Conservation (phyloP, 1,284 basidiomycete genomes). For the Ustilago curta region DNA sequence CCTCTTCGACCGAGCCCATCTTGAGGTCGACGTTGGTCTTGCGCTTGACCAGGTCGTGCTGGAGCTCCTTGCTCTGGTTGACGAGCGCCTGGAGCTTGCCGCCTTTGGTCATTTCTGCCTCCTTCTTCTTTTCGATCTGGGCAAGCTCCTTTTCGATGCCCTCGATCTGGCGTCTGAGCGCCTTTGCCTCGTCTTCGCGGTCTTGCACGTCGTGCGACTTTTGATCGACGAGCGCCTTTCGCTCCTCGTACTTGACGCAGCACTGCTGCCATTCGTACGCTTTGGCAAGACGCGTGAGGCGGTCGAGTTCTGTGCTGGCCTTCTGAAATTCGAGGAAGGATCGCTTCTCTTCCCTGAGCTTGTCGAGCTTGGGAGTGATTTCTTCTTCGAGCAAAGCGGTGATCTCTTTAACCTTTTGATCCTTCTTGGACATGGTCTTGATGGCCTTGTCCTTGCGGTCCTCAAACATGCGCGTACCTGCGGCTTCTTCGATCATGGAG, state of each 20-base stretch:
- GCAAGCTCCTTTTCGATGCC: conserved; percentile 72
- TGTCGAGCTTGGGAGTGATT: conserved; percentile 93
- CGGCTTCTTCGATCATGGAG: conserved; percentile 98
- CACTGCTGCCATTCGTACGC: conserved; percentile 85
- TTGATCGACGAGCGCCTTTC: conserved; percentile 67
- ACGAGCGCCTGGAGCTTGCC: conserved; percentile 83
- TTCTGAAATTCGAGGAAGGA: conserved; percentile 93
- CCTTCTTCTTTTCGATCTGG: conserved; percentile 72
- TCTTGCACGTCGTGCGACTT: conserved; percentile 62
- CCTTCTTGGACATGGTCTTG: conserved; percentile 97
- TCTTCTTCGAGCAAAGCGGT: conserved; percentile 78
- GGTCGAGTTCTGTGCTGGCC: conserved; percentile 86
- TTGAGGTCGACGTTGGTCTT: conserved; percentile 89
- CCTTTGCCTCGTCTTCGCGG: conserved; percentile 69
- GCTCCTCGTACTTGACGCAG: conserved; percentile 69
- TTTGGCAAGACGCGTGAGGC: conserved; percentile 83
- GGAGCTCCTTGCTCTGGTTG: conserved; percentile 81
- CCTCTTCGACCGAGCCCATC: conserved; percentile 81
- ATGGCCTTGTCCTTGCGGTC: conserved; percentile 97
- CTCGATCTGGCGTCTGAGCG: conserved; percentile 61
- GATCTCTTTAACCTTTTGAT: conserved; percentile 94
- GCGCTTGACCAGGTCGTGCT: conserved; percentile 86
- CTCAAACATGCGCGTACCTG: conserved; percentile 99
- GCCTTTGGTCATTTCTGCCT: conserved; percentile 77
- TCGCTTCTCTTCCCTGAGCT: conserved; percentile 88